These are phyloP conservation scores for Jatropha curcas DNA, from an alignment of 345 rosid genomes.

Conservation along the genomic window DNA sequence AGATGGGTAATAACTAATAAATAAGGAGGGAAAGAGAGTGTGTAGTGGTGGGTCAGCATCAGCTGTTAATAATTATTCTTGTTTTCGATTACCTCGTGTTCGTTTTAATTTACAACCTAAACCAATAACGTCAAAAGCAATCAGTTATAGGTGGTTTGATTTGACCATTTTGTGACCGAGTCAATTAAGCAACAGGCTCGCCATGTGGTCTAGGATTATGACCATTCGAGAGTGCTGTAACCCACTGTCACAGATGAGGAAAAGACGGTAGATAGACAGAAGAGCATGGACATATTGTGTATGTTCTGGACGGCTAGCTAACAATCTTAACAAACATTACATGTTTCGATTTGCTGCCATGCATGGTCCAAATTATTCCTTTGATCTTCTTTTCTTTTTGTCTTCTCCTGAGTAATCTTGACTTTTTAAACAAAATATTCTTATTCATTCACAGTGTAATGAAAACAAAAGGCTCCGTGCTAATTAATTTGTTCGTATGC, in stretches of 20 bases:
- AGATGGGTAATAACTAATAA: slow-evolving; percentile 44
- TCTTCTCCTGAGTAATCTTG: background rate
- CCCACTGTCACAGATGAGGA: slow-evolving; percentile 1
- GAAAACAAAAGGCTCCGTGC: too few species aligned
- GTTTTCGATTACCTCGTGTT: slow-evolving; percentile 4
- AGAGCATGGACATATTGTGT: background rate
- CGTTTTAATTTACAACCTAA: background rate
- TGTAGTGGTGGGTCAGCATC: slow-evolving; percentile 40
- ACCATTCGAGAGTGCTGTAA: slow-evolving; percentile 1
- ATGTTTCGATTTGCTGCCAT: background rate
- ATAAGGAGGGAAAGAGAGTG: slow-evolving; percentile 36
- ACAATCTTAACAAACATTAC: background rate
- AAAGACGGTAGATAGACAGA: background rate
- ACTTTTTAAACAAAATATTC: too few species aligned
- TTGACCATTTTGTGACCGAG: slow-evolving; percentile 4
- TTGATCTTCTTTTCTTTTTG: background rate
- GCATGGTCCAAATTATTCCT: background rate
- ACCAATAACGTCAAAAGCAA: too few species aligned
- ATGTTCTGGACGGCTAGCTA: background rate
- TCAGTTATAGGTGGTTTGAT: background rate
- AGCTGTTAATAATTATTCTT: slow-evolving; percentile 22
- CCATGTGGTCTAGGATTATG: background rate
- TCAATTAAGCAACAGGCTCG: background rate
- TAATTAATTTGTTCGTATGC: too few species aligned
- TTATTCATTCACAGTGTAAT: too few species aligned